These are phyloP conservation scores for Thinopyrum elongatum DNA, from an alignment of 176 grass and related monocot species.

Conservation along the genomic window DNA sequence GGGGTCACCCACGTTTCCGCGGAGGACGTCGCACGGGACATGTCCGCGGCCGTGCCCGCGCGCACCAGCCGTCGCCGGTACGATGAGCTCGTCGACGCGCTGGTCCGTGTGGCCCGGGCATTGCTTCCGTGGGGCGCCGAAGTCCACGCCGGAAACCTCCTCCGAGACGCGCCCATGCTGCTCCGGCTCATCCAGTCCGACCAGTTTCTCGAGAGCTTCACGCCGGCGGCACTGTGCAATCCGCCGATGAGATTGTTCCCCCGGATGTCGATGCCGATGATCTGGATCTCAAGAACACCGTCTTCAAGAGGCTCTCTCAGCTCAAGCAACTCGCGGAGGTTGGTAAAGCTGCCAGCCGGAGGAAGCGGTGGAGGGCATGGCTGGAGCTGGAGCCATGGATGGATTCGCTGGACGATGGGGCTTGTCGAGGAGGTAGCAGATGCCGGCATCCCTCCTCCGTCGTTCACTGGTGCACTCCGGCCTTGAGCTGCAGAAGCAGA, in stretches of 20 bases:
- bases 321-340: conserved; percentile 46
- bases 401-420: conserved; percentile 20
- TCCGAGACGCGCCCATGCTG: conserved; percentile 35
- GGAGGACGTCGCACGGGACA: conserved; percentile 45
- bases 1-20: conserved; percentile 23
- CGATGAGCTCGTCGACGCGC: conserved; percentile 39
- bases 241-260: not conserved
- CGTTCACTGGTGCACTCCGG: conserved; percentile 57
- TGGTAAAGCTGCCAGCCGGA: conserved; percentile 45
- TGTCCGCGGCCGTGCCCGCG: conserved; percentile 21
- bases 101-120: conserved; percentile 37
- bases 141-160: conserved; percentile 44
- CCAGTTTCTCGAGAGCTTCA: conserved; percentile 21
- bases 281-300: conserved; percentile 40
- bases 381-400: conserved; percentile 44
- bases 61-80: conserved; percentile 39
- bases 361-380: conserved; percentile 30
- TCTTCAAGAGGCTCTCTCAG: conserved; percentile 44
- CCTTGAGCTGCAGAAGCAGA: conserved; percentile 38
- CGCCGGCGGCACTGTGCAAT: conserved; percentile 7
- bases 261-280: not conserved
- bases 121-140: conserved; percentile 59
- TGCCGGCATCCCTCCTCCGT: conserved; percentile 66
- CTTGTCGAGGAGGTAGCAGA: conserved; percentile 37
- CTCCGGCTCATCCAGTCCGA: conserved; percentile 50